phyloP scores from a whole-genome alignment of 257 asterid genomes.

The Ajuga chamaepitys region DNA sequence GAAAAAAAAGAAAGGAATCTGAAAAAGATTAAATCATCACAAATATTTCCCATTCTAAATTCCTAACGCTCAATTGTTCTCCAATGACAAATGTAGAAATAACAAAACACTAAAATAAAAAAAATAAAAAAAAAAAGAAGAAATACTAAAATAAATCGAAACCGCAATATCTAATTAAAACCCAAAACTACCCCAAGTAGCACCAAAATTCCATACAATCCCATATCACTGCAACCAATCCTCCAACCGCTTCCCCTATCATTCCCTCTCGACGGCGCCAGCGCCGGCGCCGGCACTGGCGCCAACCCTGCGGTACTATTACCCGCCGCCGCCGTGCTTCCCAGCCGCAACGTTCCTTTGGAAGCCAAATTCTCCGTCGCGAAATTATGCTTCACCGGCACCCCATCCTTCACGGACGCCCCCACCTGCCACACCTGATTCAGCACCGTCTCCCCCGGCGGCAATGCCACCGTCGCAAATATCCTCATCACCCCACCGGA shows the following conservation, averaged over 20 bases:
- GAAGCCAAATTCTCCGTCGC: constrained; percentile 37
- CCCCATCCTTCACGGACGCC: constrained; percentile 30
- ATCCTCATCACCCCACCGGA: constrained; percentile 38
- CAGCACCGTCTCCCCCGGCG: constrained; percentile 26
- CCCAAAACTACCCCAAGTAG: constrained; percentile 12
- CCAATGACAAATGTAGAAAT: neutral
- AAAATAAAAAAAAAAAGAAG: too few species aligned
- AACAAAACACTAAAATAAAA: neutral
- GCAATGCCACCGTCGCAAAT: constrained; percentile 56
- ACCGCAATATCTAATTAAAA: constrained; percentile 6
- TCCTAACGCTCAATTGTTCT: neutral
- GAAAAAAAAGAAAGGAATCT: too few species aligned
- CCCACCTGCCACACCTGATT: constrained; percentile 84
- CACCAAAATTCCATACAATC: constrained; percentile 23
- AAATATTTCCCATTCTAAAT: neutral
- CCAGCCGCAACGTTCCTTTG: constrained; percentile 30
- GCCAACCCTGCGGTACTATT: too few species aligned
- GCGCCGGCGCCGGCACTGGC: neutral
- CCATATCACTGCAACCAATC: neutral
- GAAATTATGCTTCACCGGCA: constrained; percentile 40
- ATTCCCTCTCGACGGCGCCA: neutral
- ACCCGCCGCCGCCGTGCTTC: neutral
- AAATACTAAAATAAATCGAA: neutral
- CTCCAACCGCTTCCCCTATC: constrained; percentile 15
- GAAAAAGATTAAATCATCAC: neutral